phyloP scores from a whole-genome alignment of 2,329 filamentous ascomycete species.

The Fusarium sp. region DNA sequence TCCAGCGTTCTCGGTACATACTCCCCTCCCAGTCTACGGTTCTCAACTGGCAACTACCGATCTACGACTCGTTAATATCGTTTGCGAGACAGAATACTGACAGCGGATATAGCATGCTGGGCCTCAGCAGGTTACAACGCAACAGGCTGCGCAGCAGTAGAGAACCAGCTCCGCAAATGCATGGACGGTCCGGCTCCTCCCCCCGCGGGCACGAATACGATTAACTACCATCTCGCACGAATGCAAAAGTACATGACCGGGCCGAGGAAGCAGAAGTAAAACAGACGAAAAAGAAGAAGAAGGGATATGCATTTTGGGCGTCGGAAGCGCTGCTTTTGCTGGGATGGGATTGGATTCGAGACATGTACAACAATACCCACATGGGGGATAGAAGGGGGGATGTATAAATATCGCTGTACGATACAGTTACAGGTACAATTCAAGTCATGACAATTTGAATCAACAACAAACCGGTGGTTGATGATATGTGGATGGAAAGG shows the following conservation, averaged over 20 bases:
- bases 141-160: conserved; percentile 68
- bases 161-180: conserved; percentile 71
- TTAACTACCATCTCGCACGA: conserved; percentile 92
- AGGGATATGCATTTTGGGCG: conserved; percentile 33
- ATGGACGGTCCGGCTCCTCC: conserved; percentile 81
- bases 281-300: neutral
- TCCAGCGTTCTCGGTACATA: conserved; percentile 66
- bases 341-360: conserved; percentile 15
- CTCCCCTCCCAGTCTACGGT: conserved; percentile 3
- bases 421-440: conserved; percentile 40
- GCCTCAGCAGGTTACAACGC: conserved; percentile 79
- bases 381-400: conserved; percentile 12
- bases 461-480: too few species aligned
- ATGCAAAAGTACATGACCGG: conserved; percentile 77
- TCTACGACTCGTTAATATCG: too few species aligned
- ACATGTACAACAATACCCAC: conserved; percentile 39
- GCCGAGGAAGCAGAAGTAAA: conserved; percentile 51
- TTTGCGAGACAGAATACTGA: neutral
- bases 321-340: conserved; percentile 42
- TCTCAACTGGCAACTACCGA: too few species aligned
- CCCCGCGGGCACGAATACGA: conserved; percentile 72
- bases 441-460: conserved; percentile 26
- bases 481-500: neutral
- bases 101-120: conserved; percentile 75
- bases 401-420: conserved; percentile 46